Evolutionary conservation across 768 basidiomycete genomes (phyloP).

Genomic region (Naganishia antarctica): DNA sequence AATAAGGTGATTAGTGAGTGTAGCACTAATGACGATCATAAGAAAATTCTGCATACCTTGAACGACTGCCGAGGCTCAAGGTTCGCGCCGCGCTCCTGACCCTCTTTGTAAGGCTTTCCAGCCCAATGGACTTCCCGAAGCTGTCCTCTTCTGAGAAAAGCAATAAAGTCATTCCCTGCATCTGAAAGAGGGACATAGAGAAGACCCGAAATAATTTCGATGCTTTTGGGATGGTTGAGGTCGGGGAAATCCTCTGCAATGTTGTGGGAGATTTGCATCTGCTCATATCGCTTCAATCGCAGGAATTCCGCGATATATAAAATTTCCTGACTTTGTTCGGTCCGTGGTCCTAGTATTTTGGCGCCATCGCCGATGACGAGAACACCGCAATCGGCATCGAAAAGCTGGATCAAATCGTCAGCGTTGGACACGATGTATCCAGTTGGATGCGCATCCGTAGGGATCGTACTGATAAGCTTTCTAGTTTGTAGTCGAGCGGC

Average conservation of each 20-base stretch:
- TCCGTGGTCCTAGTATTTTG: slow-evolving; percentile 54
- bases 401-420: slow-evolving; percentile 69
- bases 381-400: slow-evolving; percentile 58
- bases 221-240: slow-evolving; percentile 46
- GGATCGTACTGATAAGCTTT: slow-evolving; percentile 69
- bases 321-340: slow-evolving; percentile 65
- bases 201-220: slow-evolving; percentile 66
- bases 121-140: slow-evolving; percentile 69
- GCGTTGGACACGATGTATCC: slow-evolving; percentile 76
- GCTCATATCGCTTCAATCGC: slow-evolving; percentile 66
- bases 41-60: slow-evolving; percentile 51
- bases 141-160: slow-evolving; percentile 72
- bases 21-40: too few species aligned
- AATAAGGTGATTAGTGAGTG: background rate
- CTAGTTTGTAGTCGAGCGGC: slow-evolving; percentile 68
- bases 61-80: slow-evolving; percentile 76
- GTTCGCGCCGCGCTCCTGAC: slow-evolving; percentile 47
- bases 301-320: slow-evolving; percentile 75
- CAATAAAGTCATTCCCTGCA: slow-evolving; percentile 73
- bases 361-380: slow-evolving; percentile 58
- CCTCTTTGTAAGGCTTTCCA: slow-evolving; percentile 62
- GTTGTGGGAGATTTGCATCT: slow-evolving; percentile 66
- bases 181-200: slow-evolving; percentile 70
- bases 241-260: slow-evolving; percentile 69
- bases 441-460: slow-evolving; percentile 63